These are phyloP conservation scores for Penicillium pulvis DNA, from an alignment of 495 filamentous ascomycete species.

Conservation along the genomic window DNA sequence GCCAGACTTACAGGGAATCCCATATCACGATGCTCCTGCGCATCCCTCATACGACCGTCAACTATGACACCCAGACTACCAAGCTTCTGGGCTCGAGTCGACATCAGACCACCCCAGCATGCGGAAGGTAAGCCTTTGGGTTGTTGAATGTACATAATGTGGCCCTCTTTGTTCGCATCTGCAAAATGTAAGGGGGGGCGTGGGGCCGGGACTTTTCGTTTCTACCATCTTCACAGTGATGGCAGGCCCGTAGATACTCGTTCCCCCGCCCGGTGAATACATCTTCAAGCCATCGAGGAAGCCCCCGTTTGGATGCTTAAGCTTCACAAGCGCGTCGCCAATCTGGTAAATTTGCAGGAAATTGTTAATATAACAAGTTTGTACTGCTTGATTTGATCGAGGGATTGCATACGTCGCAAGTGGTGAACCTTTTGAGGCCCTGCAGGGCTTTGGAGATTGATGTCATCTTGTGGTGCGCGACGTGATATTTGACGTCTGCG, in stretches of 20 bases:
- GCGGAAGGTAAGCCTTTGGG: slow-evolving; percentile 21
- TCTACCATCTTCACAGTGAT: slow-evolving; percentile 34
- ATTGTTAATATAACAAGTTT: background rate
- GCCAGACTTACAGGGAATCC: slow-evolving; percentile 12
- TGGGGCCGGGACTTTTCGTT: slow-evolving; percentile 24
- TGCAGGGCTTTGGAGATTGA: background rate
- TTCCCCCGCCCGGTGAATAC: slow-evolving; percentile 18
- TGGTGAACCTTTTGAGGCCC: slow-evolving; percentile 15
- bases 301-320: slow-evolving; percentile 29
- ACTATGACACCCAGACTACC: slow-evolving; percentile 13
- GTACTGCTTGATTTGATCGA: background rate
- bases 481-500: background rate
- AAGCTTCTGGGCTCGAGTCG: slow-evolving; percentile 20
- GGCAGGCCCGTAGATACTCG: slow-evolving; percentile 24
- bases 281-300: slow-evolving; percentile 27
- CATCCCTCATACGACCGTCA: slow-evolving; percentile 20
- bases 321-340: slow-evolving; percentile 32
- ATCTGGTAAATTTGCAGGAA: slow-evolving; percentile 20
- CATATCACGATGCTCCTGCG: slow-evolving; percentile 19
- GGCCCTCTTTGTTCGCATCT: slow-evolving; percentile 21
- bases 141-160: slow-evolving; percentile 28
- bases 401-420: slow-evolving; percentile 20
- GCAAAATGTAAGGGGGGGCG: slow-evolving; percentile 20
- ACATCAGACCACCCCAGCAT: slow-evolving; percentile 25
- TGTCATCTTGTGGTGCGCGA: background rate